A percentile compares a stretch with the other conserved stretches of the same genome.
Evolutionary conservation across 78 protist genomes (phyloP).

Genomic region (Pelomyxa schiedti): DNA sequence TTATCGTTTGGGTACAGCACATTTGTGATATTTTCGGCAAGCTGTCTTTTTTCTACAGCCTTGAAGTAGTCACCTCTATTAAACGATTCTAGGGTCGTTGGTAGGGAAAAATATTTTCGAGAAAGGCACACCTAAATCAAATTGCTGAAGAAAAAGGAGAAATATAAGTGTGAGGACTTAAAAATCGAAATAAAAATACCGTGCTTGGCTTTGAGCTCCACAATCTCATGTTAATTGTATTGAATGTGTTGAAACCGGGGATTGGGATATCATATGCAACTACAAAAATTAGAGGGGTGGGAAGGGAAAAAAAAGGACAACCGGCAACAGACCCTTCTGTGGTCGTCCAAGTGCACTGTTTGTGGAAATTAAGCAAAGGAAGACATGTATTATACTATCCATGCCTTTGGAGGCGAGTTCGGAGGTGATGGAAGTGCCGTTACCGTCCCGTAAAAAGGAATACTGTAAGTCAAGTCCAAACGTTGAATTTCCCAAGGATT

Average conservation of each 20-base stretch:
- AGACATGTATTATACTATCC: too few species aligned
- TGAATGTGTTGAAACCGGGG: slow-evolving; percentile 83
- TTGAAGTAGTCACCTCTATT: slow-evolving; percentile 78
- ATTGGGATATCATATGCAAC: slow-evolving; percentile 20
- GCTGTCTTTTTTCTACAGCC: slow-evolving; percentile 68
- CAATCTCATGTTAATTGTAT: slow-evolving; percentile 76
- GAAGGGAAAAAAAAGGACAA: too few species aligned
- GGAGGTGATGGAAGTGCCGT: slow-evolving; percentile 15
- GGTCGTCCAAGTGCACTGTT: too few species aligned
- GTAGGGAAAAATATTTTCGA: too few species aligned
- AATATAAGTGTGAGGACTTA: too few species aligned
- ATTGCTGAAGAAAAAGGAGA: too few species aligned
- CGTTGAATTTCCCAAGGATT: slow-evolving; percentile 86
- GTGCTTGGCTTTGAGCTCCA: slow-evolving; percentile 74
- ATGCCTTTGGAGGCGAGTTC: too few species aligned
- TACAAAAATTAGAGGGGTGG: too few species aligned
- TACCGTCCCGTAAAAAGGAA: slow-evolving; percentile 60
- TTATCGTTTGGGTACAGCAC: slow-evolving; percentile 95
- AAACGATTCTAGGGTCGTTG: slow-evolving; percentile 49
- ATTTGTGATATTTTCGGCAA: slow-evolving; percentile 72
- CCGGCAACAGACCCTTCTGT: too few species aligned
- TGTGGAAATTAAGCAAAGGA: too few species aligned
- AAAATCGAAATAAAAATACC: too few species aligned
- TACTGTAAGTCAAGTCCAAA: slow-evolving; percentile 58
- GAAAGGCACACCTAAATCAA: too few species aligned